These are phyloP conservation scores for Botrytis pseudocinerea DNA, from an alignment of 2,329 filamentous ascomycete genomes.

Conservation along the genomic window DNA sequence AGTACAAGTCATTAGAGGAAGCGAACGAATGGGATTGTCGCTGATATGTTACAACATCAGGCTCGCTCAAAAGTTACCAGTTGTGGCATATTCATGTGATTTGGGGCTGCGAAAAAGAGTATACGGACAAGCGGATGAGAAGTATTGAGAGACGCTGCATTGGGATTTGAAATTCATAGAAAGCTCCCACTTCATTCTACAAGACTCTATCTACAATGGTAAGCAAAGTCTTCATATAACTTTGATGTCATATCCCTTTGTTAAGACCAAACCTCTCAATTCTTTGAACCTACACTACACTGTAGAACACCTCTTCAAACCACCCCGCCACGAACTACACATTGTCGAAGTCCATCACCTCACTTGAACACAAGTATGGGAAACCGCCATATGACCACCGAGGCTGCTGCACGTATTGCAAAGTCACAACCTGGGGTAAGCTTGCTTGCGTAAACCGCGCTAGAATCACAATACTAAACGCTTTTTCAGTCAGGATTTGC, in stretches of 20 bases:
- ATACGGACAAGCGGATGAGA: background rate
- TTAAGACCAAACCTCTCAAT: background rate
- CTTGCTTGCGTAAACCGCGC: background rate
- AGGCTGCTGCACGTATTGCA: constrained; percentile 14
- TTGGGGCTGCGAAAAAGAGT: background rate
- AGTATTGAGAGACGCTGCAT: background rate
- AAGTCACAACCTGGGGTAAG: constrained; percentile 14
- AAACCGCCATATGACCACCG: background rate
- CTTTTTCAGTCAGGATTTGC: constrained; percentile 14
- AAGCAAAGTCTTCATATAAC: background rate
- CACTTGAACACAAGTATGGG: background rate
- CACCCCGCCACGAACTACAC: too few species aligned
- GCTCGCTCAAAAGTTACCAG: background rate
- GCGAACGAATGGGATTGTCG: constrained; percentile 1
- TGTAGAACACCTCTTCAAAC: background rate
- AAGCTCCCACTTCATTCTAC: background rate
- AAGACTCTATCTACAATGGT: background rate
- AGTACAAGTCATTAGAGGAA: background rate
- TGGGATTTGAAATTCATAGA: background rate
- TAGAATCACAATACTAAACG: background rate
- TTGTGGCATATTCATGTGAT: background rate
- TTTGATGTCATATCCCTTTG: background rate
- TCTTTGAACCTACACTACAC: background rate
- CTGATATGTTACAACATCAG: background rate
- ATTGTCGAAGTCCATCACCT: background rate